Evolutionary conservation across 1,139 yeast genomes (phyloP), one percentile per base, ranked within the genome.

Genomic region (Geotrichum bryndzae): DNA sequence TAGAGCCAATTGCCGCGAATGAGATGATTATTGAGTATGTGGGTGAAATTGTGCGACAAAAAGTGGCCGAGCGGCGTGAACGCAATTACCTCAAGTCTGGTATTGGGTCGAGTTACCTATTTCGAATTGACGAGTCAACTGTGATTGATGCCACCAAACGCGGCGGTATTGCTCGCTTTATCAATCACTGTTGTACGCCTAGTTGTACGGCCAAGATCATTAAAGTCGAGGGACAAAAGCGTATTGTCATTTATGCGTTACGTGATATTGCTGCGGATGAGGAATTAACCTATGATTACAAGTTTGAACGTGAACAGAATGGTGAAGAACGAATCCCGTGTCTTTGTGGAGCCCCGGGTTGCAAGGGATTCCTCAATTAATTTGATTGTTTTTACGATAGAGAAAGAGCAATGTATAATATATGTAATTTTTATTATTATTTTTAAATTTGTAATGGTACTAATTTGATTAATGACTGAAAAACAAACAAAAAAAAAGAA

Each of bases 11-110:
- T 70, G 89, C 91, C 15, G 95, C 96, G 0, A 88, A 87, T 68
- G 99, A 94, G 74, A 94, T 94, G 97, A 92, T 94, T 69, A 94
- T 95, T 65, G 99, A 95, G 74, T 94, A 94, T 70, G 98, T 94
- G n/a, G 99, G 99, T 45, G 99, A 94, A 70, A 83, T 96, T 63
- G 86, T 95, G 46, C 80, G 99, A 64, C 97, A 92, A 70, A 97
- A 91, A 63, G 94, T 92, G 50, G 96, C 98, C 0, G 99, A 95
- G 69, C 84, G 90, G 69, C 81, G 99, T 59, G 99, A 95, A 72
- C 85, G 86, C 72, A 82, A 88, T 58, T 95, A 94, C 72, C 77
- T 90, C 66, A 84, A 89, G 67, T 89, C 95, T 0, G 99, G 99
- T 33, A 91, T 94, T 68, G 99, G 98, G 25, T 92, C 98, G 2